Percentiles rank a stretch among this genome's conserved stretches.
These are phyloP conservation scores for Cutaneotrichosporon spelunceum DNA, from an alignment of 1,284 basidiomycete species.

Conservation along the genomic window DNA sequence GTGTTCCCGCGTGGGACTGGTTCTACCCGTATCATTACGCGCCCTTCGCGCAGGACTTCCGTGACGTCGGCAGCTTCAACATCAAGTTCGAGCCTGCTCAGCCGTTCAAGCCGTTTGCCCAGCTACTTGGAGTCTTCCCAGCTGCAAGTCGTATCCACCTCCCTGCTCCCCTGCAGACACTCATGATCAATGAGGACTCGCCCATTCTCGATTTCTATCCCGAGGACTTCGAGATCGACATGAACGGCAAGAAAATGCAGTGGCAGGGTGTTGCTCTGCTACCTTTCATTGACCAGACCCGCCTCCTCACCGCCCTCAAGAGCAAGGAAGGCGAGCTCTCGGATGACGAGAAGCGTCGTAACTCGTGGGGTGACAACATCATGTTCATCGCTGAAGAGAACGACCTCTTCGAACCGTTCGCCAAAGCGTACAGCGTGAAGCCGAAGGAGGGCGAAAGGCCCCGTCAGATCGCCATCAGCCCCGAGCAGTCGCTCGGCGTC, in stretches of 20 bases:
- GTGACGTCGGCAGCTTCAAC: constrained; percentile 71
- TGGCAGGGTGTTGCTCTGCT: constrained; percentile 98
- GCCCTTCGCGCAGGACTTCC: constrained; percentile 94
- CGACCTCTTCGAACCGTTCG: constrained; percentile 78
- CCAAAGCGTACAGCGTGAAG: constrained; percentile 79
- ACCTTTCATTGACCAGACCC: constrained; percentile 89
- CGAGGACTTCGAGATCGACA: constrained; percentile 87
- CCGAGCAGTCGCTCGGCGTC: constrained; percentile 69
- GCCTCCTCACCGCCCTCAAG: constrained; percentile 78
- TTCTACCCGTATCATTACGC: constrained; percentile 99
- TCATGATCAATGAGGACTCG: constrained; percentile 85
- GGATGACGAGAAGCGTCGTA: constrained; percentile 78
- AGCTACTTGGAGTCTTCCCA: constrained; percentile 97
- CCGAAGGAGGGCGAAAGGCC: constrained; percentile 58
- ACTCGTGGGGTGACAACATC: constrained; percentile 78
- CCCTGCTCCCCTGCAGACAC: constrained; percentile 74
- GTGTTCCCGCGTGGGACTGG: constrained; percentile 98
- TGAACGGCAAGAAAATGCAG: constrained; percentile 99
- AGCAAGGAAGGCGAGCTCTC: constrained; percentile 68
- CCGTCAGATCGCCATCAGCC: constrained; percentile 61
- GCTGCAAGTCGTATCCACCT: constrained; percentile 88
- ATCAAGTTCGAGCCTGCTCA: constrained; percentile 63
- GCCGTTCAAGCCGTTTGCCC: constrained; percentile 96
- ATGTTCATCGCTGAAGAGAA: constrained; percentile 85
- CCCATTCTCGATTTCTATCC: constrained; percentile 98